These are phyloP conservation scores for Boletellus sp. DNA, from an alignment of 1,284 basidiomycete species.

Conservation along the genomic window DNA sequence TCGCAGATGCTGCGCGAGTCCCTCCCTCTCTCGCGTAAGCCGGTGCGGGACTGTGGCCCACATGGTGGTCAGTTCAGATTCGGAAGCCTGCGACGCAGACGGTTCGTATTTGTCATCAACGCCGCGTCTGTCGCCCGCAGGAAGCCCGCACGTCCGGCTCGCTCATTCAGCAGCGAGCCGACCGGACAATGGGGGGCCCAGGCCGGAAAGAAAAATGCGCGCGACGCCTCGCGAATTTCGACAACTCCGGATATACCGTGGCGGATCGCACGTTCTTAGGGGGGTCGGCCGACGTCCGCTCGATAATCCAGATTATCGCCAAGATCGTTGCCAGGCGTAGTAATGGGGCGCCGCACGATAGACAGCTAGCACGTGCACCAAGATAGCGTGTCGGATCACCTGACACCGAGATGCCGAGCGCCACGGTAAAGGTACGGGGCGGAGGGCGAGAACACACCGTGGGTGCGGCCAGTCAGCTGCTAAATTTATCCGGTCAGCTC, in stretches of 20 bases:
- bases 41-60: too few species aligned
- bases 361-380: too few species aligned
- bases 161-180: neutral
- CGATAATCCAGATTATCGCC: neutral
- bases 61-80: too few species aligned
- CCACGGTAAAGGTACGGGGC: neutral
- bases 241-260: neutral
- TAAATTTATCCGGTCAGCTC: neutral
- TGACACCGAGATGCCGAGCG: neutral
- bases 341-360: neutral
- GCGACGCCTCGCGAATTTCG: neutral
- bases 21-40: too few species aligned
- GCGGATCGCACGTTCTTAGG: neutral
- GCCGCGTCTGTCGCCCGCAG: neutral
- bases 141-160: neutral
- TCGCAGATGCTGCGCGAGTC: too few species aligned
- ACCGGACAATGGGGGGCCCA: neutral
- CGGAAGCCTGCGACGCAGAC: neutral
- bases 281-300: neutral
- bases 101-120: neutral
- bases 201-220: neutral
- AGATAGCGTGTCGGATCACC: neutral
- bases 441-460: neutral
- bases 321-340: neutral
- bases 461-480: neutral